Evolutionary conservation across 2,329 filamentous ascomycete species (phyloP), one percentile per base, ranked within the genome.

Genomic region (Davidsoniella eucalypti): DNA sequence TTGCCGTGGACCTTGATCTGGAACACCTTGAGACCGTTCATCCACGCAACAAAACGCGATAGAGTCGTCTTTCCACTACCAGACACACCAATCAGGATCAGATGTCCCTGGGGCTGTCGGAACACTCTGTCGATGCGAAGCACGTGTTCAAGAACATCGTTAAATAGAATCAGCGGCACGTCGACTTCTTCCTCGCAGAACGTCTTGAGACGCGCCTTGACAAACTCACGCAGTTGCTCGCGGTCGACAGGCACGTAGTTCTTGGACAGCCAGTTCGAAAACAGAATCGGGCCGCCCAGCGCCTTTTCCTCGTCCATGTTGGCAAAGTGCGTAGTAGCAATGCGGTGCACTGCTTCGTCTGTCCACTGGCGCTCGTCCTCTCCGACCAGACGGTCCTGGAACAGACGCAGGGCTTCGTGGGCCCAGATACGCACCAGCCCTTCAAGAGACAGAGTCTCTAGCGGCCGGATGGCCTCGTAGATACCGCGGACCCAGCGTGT

Each of bases 111-210:
- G 1, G 93, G 92, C 62, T 99, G 92, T 59, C 93, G 78, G 75
- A 99, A 98, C 43, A 99, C 92, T 65, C 92, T 84, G 66, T 99
- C 92, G 60, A 99, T 99, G 53, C 93, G 88, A 51, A 99, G 72
- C 26, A 96, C 93, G 65, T 99, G 93, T 61, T 99, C 93, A 54
- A 99, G 71, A 8, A 98, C 92, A 64, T 99, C 92, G 62, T 99
- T 96, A 72, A 98, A 99, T n/a, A 98, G 71, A 56, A 99, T 94
- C 46, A 99, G 76, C 36, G 93, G 92, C 47, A 98, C 93, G 64
- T 99, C 92, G 12, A 99, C 88, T 63, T 98, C 93, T 71, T 99
- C 92, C 62, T 99, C 93, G 61, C 92, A 99, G 73, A 99, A 99
- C 0, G 92, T 98, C 70, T 84, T 90, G 54, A 99, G 76, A 61